Evolutionary conservation across 2,329 filamentous ascomycete species (phyloP).

Genomic region (Fusarium mexicanum): DNA sequence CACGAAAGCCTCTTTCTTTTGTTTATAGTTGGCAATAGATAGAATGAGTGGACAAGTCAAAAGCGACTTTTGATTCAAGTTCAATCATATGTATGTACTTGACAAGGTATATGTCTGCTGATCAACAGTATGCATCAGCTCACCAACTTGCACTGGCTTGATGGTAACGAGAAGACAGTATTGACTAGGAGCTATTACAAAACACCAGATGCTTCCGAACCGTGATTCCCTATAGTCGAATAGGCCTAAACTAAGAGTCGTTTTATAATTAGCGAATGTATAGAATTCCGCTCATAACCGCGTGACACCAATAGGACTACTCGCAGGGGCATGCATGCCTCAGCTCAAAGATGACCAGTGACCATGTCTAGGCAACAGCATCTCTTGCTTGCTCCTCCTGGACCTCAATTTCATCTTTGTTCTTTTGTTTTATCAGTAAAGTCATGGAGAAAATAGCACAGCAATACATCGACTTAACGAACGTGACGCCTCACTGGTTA

Average conservation of each 20-base stretch:
- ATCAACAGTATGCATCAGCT: neutral
- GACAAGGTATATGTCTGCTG: neutral
- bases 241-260: too few species aligned
- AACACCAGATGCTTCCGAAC: neutral
- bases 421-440: accelerated
- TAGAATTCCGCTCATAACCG: neutral
- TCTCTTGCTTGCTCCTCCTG: neutral
- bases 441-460: constrained; percentile 3
- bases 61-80: neutral
- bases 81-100: neutral
- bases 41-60: accelerated
- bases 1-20: neutral
- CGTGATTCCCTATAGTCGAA: accelerated
- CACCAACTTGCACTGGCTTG: neutral
- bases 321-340: neutral
- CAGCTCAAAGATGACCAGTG: constrained; percentile 13
- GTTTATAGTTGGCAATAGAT: too few species aligned
- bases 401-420: accelerated
- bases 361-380: constrained; percentile 8
- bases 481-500: constrained; percentile 39
- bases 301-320: neutral
- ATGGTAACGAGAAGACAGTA: neutral
- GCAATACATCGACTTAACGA: constrained; percentile 11
- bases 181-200: too few species aligned
- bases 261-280: neutral